Evolutionary conservation across 1,284 basidiomycete genomes (phyloP).

Genomic region (Cryptococcus sp.): DNA sequence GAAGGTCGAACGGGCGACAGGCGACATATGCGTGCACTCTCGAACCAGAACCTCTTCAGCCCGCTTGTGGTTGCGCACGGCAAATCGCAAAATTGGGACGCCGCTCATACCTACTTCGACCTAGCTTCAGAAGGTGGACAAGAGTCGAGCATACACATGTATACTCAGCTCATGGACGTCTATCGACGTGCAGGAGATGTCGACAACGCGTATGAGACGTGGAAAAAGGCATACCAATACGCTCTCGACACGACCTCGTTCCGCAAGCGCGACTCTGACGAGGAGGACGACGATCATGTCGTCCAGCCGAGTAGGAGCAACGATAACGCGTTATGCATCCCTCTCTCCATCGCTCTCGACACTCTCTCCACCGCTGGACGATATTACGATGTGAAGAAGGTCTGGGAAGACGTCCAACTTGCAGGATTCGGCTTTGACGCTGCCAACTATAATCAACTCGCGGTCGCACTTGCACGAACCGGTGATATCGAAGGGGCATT

Average conservation of each 20-base stretch:
- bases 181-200: conserved; percentile 68
- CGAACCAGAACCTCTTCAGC: conserved; percentile 40
- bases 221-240: conserved; percentile 68
- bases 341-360: conserved; percentile 83
- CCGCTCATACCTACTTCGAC: conserved; percentile 60
- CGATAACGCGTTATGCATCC: conserved; percentile 67
- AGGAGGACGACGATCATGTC: neutral
- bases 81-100: conserved; percentile 16
- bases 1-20: conserved; percentile 22
- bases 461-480: conserved; percentile 71
- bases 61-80: conserved; percentile 43
- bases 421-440: conserved; percentile 83
- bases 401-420: conserved; percentile 68
- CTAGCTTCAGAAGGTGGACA: conserved; percentile 57
- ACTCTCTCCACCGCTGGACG: conserved; percentile 67
- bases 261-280: neutral
- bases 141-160: conserved; percentile 60
- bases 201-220: conserved; percentile 64
- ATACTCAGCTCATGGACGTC: conserved; percentile 72
- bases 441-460: conserved; percentile 90
- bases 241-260: conserved; percentile 42
- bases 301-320: conserved; percentile 10
- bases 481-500: conserved; percentile 81
- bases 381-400: conserved; percentile 65
- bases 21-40: conserved; percentile 22